These are phyloP conservation scores for Colletotrichum sp. DNA, from an alignment of 2,329 filamentous ascomycete genomes.

Conservation along the genomic window DNA sequence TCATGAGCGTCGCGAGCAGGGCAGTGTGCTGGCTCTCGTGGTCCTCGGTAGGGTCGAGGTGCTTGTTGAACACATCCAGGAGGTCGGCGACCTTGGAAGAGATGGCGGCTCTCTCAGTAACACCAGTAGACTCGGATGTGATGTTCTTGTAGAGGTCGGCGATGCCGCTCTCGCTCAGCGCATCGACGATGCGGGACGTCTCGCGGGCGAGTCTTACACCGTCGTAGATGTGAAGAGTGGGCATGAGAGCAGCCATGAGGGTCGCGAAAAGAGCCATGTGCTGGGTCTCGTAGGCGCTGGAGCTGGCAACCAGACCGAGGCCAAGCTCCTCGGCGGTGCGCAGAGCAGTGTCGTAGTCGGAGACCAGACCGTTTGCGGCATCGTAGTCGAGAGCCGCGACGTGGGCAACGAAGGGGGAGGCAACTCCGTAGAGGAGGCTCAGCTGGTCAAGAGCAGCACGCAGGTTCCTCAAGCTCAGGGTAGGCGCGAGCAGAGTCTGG, in stretches of 20 bases:
- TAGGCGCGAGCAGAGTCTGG: conserved; percentile 88
- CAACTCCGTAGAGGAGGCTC: conserved; percentile 86
- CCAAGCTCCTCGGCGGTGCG: conserved; percentile 88
- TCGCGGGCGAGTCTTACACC: conserved; percentile 84
- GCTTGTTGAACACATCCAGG: conserved; percentile 79
- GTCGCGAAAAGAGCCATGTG: conserved; percentile 94
- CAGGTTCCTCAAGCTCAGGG: conserved; percentile 80
- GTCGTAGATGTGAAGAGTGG: conserved; percentile 89
- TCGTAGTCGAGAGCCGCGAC: conserved; percentile 90
- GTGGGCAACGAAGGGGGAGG: conserved; percentile 92
- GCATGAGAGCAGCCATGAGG: conserved; percentile 76
- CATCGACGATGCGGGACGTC: conserved; percentile 81
- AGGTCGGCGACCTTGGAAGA: conserved; percentile 76
- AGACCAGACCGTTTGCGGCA: conserved; percentile 71
- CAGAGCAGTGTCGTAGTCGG: conserved; percentile 85
- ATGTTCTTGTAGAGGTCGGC: conserved; percentile 73
- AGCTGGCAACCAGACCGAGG: conserved; percentile 82
- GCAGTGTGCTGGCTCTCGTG: conserved; percentile 96
- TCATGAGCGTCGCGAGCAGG: conserved; percentile 80
- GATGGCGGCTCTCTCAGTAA: conserved; percentile 73
- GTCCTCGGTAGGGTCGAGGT: conserved; percentile 90
- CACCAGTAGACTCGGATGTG: conserved; percentile 62
- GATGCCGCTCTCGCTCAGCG: conserved; percentile 75
- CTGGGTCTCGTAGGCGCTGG: conserved; percentile 88
- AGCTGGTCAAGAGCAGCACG: conserved; percentile 89